Conservation (phyloP, 805 yeast species). For the Yarrowia porcina region DNA sequence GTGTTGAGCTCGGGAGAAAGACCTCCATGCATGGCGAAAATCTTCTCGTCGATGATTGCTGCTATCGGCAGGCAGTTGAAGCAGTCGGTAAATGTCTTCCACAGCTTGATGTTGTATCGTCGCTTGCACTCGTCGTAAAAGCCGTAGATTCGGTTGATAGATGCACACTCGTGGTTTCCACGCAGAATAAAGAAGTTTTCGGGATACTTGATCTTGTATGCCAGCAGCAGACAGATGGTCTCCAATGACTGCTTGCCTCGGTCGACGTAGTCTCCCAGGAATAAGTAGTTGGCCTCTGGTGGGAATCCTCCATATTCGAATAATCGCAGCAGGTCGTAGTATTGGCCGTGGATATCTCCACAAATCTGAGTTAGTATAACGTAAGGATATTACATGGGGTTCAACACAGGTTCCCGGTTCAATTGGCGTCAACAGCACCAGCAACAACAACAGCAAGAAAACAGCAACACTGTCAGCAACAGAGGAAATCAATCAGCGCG, state of each 20-base stretch:
- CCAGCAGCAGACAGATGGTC: conserved; percentile 88
- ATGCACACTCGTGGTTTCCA: conserved; percentile 98
- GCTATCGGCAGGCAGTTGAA: conserved; percentile 98
- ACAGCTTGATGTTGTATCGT: conserved; percentile 94
- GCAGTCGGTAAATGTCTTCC: conserved; percentile 99
- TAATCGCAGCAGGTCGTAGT: conserved; percentile 89
- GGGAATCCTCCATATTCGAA: conserved; percentile 99
- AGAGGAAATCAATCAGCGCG: no score
- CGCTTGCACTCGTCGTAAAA: conserved; percentile 96
- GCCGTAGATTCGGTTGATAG: conserved; percentile 95
- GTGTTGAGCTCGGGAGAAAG: conserved; percentile 94
- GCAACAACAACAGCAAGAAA: no score
- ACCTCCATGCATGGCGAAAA: conserved; percentile 99
- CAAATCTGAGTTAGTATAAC: conserved; percentile 44
- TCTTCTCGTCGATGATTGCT: conserved; percentile 96
- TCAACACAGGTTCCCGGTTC: no score
- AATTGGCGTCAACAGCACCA: no score
- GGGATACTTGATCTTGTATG: conserved; percentile 96
- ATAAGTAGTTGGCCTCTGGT: conserved; percentile 94
- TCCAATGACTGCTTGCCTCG: conserved; percentile 97
- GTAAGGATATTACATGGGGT: no score
- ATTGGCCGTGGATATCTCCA: conserved; percentile 99
- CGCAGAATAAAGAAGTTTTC: conserved; percentile 95
- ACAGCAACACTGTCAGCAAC: no score
- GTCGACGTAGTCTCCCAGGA: conserved; percentile 96